phyloP scores from a whole-genome alignment of 495 filamentous ascomycete species.

The Xylaria palmicola region DNA sequence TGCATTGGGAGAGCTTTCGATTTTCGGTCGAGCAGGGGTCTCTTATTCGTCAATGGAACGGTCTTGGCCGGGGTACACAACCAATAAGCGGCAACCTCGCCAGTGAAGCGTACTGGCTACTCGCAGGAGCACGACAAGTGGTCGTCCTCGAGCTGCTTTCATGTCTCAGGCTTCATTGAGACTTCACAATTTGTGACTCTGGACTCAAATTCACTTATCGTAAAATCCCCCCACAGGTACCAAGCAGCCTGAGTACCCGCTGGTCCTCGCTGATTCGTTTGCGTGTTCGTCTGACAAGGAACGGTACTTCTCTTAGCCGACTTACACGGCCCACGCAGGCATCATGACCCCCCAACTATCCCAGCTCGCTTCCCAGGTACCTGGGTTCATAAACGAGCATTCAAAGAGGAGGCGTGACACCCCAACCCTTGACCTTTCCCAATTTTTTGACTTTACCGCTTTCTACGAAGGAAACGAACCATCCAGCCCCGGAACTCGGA shows the following conservation, averaged over 20 bases:
- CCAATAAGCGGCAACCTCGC: slow-evolving; percentile 15
- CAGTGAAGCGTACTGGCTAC: slow-evolving; percentile 21
- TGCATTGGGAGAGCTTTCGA: slow-evolving; percentile 15
- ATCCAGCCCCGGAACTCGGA: slow-evolving; percentile 33
- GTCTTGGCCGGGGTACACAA: slow-evolving; percentile 12
- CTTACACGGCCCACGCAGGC: slow-evolving; percentile 39
- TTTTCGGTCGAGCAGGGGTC: slow-evolving; percentile 19
- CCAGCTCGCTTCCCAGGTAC: slow-evolving; percentile 34
- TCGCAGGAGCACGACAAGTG: slow-evolving; percentile 36
- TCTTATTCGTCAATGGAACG: slow-evolving; percentile 17
- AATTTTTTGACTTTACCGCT: slow-evolving; percentile 35
- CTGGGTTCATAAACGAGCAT: slow-evolving; percentile 34
- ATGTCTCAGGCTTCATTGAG: slow-evolving; percentile 38
- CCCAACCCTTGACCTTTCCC: slow-evolving; percentile 31
- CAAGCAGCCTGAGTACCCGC: slow-evolving; percentile 32
- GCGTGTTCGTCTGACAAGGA: slow-evolving; percentile 36
- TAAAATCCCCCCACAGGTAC: slow-evolving; percentile 38
- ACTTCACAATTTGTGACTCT: slow-evolving; percentile 36
- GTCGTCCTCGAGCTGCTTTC: slow-evolving; percentile 35
- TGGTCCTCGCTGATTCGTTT: slow-evolving; percentile 37
- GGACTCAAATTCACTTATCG: slow-evolving; percentile 38
- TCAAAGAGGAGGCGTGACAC: slow-evolving; percentile 25
- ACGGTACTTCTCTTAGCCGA: slow-evolving; percentile 37
- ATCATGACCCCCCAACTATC: slow-evolving; percentile 32
- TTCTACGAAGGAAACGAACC: slow-evolving; percentile 29